A percentile compares a stretch with the other conserved stretches of the same genome.
These are phyloP conservation scores for Colletotrichum incanum DNA, from an alignment of 2,329 filamentous ascomycete species.

Conservation along the genomic window DNA sequence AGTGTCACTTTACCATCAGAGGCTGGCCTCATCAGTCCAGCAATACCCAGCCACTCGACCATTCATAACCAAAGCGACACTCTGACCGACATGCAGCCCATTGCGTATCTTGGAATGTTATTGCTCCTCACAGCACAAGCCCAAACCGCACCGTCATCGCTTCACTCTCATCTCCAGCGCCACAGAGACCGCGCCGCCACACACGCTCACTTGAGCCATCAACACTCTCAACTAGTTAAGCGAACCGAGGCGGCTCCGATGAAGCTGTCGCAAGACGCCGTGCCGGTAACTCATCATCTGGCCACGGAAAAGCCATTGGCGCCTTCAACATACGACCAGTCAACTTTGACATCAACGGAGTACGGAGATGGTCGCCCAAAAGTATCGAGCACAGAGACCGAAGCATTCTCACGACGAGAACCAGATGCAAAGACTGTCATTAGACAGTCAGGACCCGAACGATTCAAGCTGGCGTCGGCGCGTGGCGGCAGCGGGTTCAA, in stretches of 20 bases:
- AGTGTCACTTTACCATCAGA: background rate
- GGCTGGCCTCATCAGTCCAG: background rate
- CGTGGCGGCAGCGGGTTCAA: constrained; percentile 1
- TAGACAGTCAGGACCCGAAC: background rate
- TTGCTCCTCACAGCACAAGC: constrained; percentile 25
- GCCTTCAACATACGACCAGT: constrained; percentile 4
- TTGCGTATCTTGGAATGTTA: constrained; percentile 26
- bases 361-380: background rate
- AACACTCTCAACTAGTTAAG: constrained; percentile 9
- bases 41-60: background rate
- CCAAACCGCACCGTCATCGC: constrained; percentile 32
- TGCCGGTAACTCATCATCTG: background rate
- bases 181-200: constrained; percentile 34
- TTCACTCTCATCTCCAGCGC: constrained; percentile 38
- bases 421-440: background rate
- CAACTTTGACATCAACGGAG: background rate
- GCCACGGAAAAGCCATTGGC: constrained; percentile 1
- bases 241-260: background rate
- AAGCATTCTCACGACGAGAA: background rate
- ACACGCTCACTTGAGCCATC: constrained; percentile 32
- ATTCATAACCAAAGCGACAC: background rate
- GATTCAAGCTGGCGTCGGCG: background rate
- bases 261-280: background rate
- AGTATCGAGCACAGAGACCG: background rate
- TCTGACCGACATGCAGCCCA: constrained; percentile 28